A percentile compares a stretch with the other conserved stretches of the same genome.
Conservation (phyloP, 495 filamentous ascomycete genomes). For the Friedmanniomyces endolithicus region DNA sequence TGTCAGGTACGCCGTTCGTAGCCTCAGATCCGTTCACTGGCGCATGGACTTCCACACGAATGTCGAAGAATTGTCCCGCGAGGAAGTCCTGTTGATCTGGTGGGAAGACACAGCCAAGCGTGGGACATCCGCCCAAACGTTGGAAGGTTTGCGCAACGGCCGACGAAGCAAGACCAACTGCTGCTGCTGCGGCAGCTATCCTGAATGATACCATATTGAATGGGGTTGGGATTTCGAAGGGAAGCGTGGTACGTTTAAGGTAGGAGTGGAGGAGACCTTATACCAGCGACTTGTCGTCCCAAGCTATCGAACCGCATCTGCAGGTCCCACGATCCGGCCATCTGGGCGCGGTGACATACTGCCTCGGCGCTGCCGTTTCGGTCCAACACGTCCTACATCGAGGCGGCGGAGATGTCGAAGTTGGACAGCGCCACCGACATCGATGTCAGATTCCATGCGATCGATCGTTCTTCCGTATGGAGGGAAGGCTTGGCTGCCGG, state of each 20-base stretch:
- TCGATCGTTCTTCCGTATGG: not conserved
- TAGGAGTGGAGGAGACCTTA: not conserved
- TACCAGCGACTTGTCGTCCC: not conserved
- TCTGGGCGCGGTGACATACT: not conserved
- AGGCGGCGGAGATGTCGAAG: not conserved
- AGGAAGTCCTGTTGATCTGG: slow-evolving; percentile 69
- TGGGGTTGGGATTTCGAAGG: not conserved
- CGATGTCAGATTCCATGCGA: not conserved
- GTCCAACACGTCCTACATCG: not conserved
- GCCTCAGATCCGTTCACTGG: slow-evolving; percentile 64
- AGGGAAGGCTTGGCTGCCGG: not conserved
- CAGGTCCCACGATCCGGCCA: not conserved
- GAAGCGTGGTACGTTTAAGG: not conserved
- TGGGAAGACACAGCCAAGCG: slow-evolving; percentile 61
- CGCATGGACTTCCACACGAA: slow-evolving; percentile 64
- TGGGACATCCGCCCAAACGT: slow-evolving; percentile 55
- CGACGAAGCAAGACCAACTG: not conserved
- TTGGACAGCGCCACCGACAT: not conserved
- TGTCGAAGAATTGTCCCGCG: slow-evolving; percentile 61
- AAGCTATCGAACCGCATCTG: not conserved
- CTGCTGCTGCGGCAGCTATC: not conserved
- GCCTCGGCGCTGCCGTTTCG: not conserved
- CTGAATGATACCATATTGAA: slow-evolving; percentile 8
- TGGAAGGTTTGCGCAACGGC: slow-evolving; percentile 51
- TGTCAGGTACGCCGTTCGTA: slow-evolving; percentile 45